Evolutionary conservation across 768 basidiomycete genomes (phyloP).

Genomic region (Phallus indusiatus): DNA sequence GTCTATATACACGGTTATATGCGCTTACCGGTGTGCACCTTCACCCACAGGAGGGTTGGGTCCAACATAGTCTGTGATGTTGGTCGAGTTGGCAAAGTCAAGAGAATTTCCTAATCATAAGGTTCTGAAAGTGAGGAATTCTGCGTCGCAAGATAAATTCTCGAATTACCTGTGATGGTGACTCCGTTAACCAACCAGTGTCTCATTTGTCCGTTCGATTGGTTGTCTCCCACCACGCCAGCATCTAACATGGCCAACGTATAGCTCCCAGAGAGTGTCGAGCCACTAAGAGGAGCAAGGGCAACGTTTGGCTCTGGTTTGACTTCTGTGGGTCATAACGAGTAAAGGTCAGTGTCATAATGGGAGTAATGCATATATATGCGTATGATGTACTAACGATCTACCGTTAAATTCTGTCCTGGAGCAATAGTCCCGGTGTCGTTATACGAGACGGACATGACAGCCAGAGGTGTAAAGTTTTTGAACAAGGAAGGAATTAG

Average conservation of each 20-base stretch:
- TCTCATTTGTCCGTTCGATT: slow-evolving; percentile 50
- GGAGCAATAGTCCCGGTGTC: slow-evolving; percentile 41
- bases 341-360: background rate
- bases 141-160: background rate
- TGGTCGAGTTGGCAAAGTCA: slow-evolving; percentile 33
- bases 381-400: slow-evolving; percentile 34
- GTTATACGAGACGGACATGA: slow-evolving; percentile 43
- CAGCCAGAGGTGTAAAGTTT: slow-evolving; percentile 51
- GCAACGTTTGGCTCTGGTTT: slow-evolving; percentile 43
- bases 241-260: slow-evolving; percentile 74
- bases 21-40: slow-evolving; percentile 60
- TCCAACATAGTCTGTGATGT: slow-evolving; percentile 59
- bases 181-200: slow-evolving; percentile 78
- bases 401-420: slow-evolving; percentile 49
- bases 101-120: slow-evolving; percentile 25
- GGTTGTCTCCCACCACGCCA: slow-evolving; percentile 51
- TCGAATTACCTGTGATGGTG: slow-evolving; percentile 31
- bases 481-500: slow-evolving; percentile 55
- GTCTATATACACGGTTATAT: background rate
- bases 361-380: background rate
- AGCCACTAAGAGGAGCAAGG: slow-evolving; percentile 40
- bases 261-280: slow-evolving; percentile 41
- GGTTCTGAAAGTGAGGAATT: background rate
- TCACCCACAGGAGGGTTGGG: slow-evolving; percentile 60
- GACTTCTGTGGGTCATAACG: slow-evolving; percentile 35